Evolutionary conservation across 345 rosid species (phyloP).

Genomic region (Moricandia arvensis): DNA sequence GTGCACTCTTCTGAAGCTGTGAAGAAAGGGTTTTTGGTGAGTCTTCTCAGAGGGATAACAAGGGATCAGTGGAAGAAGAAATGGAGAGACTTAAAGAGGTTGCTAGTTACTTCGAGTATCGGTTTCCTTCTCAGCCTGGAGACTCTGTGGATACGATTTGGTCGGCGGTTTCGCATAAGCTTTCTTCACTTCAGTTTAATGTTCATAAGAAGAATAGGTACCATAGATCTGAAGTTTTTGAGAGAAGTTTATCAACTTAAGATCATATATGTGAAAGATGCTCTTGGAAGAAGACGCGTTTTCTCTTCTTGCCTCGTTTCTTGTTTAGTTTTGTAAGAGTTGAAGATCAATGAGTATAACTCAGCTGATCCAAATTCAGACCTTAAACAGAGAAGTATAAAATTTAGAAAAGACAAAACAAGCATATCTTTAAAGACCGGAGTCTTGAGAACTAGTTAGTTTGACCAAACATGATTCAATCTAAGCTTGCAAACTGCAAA

Average conservation of each 20-base stretch:
- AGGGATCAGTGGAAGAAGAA: constrained; percentile 63
- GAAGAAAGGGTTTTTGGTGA: constrained; percentile 61
- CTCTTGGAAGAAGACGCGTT: background rate
- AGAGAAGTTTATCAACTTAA: constrained; percentile 1
- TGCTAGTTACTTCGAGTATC: constrained; percentile 58
- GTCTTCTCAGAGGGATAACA: constrained; percentile 58
- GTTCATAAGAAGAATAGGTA: constrained; percentile 61
- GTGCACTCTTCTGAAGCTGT: constrained; percentile 69
- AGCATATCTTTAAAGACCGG: too few relatives aligned
- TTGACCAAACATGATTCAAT: too few relatives aligned
- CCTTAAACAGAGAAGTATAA: too few relatives aligned
- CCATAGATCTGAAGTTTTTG: constrained; percentile 40
- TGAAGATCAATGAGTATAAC: background rate
- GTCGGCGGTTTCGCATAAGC: constrained; percentile 64
- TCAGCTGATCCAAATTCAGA: background rate
- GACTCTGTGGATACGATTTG: constrained; percentile 95
- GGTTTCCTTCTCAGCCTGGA: constrained; percentile 64
- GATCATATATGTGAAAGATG: background rate
- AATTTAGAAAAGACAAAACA: too few relatives aligned
- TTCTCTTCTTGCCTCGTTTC: background rate
- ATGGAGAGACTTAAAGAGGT: constrained; percentile 68
- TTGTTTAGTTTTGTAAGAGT: background rate
- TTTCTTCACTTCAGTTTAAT: constrained; percentile 43
- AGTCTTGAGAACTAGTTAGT: too few relatives aligned
- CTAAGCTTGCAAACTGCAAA: background rate